phyloP scores from a whole-genome alignment of 306 rosid genomes.

The Sophora flavescens region DNA sequence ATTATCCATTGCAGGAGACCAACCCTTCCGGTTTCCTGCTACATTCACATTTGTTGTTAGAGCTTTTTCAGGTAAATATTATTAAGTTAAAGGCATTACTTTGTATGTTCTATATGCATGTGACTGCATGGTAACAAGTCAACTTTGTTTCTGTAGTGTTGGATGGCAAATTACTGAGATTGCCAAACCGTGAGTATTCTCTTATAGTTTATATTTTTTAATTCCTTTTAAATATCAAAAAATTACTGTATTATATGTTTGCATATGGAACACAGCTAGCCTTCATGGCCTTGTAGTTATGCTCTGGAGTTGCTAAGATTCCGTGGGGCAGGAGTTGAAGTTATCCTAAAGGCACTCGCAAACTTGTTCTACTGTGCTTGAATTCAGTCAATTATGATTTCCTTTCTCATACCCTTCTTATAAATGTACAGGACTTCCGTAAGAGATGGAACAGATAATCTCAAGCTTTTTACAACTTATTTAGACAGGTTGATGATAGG shows the following conservation, averaged over 20 bases:
- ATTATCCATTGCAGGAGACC: constrained; percentile 94
- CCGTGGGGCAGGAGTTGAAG: constrained; percentile 98
- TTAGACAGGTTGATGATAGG: constrained; percentile 98
- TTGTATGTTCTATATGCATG: constrained; percentile 39
- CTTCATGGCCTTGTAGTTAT: constrained; percentile 69
- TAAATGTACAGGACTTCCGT: constrained; percentile 70
- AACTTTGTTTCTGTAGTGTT: constrained; percentile 65
- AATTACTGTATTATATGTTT: constrained; percentile 28
- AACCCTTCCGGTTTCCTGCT: constrained; percentile 99
- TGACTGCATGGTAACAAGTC: constrained; percentile 29
- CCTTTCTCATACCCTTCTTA: constrained; percentile 50
- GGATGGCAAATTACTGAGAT: constrained; percentile 99
- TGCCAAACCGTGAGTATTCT: constrained; percentile 91
- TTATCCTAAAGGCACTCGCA: constrained; percentile 72
- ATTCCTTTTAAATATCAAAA: constrained; percentile 20
- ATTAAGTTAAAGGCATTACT: constrained; percentile 29
- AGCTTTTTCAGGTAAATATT: constrained; percentile 89
- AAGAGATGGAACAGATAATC: constrained; percentile 93
- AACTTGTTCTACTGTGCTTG: constrained; percentile 33
- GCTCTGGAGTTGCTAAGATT: constrained; percentile 93
- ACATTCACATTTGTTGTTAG: constrained; percentile 99
- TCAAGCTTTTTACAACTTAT: constrained; percentile 89
- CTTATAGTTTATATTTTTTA: constrained; percentile 36
- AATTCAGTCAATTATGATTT: constrained; percentile 38
- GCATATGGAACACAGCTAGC: constrained; percentile 45